Percentiles rank a stretch among this genome's conserved stretches.
phyloP scores from a whole-genome alignment of 495 filamentous ascomycete genomes.

The Neurospora sp. region DNA sequence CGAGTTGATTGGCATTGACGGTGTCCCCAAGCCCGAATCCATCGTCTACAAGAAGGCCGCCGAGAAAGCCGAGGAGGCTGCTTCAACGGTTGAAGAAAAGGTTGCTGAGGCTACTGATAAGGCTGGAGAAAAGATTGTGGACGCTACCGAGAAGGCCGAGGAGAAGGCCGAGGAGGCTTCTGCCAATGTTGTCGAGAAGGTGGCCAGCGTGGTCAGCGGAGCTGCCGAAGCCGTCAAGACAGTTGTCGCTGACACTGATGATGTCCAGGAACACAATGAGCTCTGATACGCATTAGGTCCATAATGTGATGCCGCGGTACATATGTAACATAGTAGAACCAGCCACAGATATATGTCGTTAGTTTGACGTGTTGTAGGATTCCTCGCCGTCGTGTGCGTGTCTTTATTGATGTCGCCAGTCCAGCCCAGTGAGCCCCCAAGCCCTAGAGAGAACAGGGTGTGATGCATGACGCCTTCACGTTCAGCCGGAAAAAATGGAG shows the following conservation, averaged over 20 bases:
- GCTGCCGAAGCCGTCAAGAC: conserved; percentile 37
- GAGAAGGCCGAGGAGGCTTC: conserved; percentile 25
- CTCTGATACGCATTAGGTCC: conserved; percentile 21
- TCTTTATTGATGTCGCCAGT: neutral
- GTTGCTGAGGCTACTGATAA: conserved; percentile 17
- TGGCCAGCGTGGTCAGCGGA: conserved; percentile 32
- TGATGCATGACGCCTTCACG: neutral
- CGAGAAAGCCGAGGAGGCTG: conserved; percentile 12
- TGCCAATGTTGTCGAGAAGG: conserved; percentile 33
- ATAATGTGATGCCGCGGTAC: neutral
- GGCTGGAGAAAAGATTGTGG: conserved; percentile 28
- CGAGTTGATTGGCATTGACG: conserved; percentile 77
- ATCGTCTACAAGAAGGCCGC: conserved; percentile 33
- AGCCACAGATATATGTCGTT: neutral
- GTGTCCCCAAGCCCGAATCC: conserved; percentile 51
- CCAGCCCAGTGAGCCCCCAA: neutral
- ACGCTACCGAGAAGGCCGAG: conserved; percentile 24
- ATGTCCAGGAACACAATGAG: conserved; percentile 43
- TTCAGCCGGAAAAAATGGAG: neutral
- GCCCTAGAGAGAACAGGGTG: neutral
- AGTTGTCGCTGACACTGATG: conserved; percentile 38
- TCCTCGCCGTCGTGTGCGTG: neutral
- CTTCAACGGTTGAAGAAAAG: conserved; percentile 12
- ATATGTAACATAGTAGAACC: neutral
- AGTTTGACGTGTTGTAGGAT: neutral